Evolutionary conservation across 139 green algal genomes (phyloP), one percentile per base, ranked within the genome.

Genomic region (Tetradesmus obliquus): DNA sequence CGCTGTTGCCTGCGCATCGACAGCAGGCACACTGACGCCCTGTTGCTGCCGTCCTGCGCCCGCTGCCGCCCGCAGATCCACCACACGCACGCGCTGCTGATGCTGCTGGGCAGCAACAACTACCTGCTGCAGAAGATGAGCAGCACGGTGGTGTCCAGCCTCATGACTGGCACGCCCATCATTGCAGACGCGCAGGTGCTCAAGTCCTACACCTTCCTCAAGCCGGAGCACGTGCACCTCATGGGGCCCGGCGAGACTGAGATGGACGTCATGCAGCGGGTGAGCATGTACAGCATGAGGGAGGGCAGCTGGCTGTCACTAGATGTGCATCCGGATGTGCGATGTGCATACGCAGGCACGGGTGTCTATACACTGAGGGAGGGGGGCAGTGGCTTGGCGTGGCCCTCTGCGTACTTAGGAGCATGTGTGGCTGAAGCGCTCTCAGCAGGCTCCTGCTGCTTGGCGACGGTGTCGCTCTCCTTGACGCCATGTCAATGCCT

Each of bases 111-210:
- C 55, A 87, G 55, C 84, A 55, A 79, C 9, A 93, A 89, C 80
- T 90, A 84, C 90, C 85, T 89, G 45, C 82, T 62, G 45, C 83
- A 86, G 82, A 94, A 94, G 88, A 94, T 95, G 62, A 92, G 88
- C 10, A 94, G 91, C 84, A 94, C 93, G 10, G 82, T 96, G 69
- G 90, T 95, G 62, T 88, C 93, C 3, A 89, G 82, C 45, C 89
- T 96, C 1, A 94, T 88, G 19, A 92, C 93, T 7, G 94, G 93
- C 2, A 93, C 85, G 60, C 94, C 94, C 53, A 76, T 96, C 55
- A 86, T 96, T 1, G 91, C 87, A 9, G 90, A 94, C 74, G 45
- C n/a, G 2, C 3, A 69, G 15, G 87, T 94, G 76, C 91, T 95
- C 55, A 66, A 51, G 22, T 80, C 89, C 9, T 95, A 95, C 88